Base-by-base conservation (phyloP, 139 green algal species). In the Nannochloris sp. region DNA sequence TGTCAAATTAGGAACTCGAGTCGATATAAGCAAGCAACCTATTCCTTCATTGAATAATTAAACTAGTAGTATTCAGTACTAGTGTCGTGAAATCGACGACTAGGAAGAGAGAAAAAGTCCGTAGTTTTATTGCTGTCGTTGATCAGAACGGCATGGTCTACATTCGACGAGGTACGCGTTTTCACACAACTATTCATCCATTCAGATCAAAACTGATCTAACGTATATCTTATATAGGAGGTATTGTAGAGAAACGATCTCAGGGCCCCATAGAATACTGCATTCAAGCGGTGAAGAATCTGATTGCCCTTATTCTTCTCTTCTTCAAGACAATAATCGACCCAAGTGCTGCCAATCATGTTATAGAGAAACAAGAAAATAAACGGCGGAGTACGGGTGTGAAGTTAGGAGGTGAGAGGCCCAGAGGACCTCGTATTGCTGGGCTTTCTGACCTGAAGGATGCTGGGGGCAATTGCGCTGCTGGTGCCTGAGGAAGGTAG, bases 401-500 rank as follows among this genome's bases (percentile, higher is more conserved):
- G 70, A 18, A 40, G 64, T 6, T 53, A 25, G 61, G 62, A 34
- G 65, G 57, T 24, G 16, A 34, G 4, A 16, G 18, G 31, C 25
- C 62, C 19, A 66, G 71, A 23, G 29, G 55, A 24, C n/a, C 27
- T 44, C 34, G 70, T 16, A 62, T 77, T 29, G 62, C 64, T 11
- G 70, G 70, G 36, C 49, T 77, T 14, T 25, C 24, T 6, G 70
- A 76, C 36, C 50, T 72, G 61, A 21, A 64, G 57, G 70, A 76
- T 25, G 70, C 70, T 3, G 59, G 70, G 44, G 70, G 70, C 27
- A 50, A 21, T 25, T 78, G 68, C 29, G 68, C 49, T 53, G 74
- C 46, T 18, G 74, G 70, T 60, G 72, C 63, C 36, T 81, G 74
- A 81, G 71, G 50, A 12, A 53, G 74, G 60, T 81, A 81, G 71